phyloP scores from a whole-genome alignment of 768 basidiomycete species.

The Lactifluus subvellereus region DNA sequence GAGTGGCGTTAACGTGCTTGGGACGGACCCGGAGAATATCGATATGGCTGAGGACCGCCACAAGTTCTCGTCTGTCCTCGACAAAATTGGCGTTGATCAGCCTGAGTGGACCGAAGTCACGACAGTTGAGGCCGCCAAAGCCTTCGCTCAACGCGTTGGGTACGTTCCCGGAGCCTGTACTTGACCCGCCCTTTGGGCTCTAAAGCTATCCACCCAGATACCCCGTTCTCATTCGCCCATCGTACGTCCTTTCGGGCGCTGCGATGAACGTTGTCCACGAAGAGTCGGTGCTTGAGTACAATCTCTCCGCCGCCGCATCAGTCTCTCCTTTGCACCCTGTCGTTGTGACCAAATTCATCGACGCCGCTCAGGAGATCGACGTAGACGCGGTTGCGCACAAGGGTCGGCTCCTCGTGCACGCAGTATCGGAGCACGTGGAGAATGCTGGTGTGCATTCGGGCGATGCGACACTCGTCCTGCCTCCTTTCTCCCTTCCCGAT shows the following conservation, averaged over 20 bases:
- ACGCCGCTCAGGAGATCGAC: slow-evolving; percentile 96
- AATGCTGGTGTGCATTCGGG: slow-evolving; percentile 99
- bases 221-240: slow-evolving; percentile 96
- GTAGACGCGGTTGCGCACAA: slow-evolving; percentile 95
- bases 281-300: slow-evolving; percentile 83
- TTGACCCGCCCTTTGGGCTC: slow-evolving; percentile 11
- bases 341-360: slow-evolving; percentile 98
- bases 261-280: slow-evolving; percentile 99
- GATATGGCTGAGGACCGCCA: slow-evolving; percentile 98
- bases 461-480: slow-evolving; percentile 95
- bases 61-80: slow-evolving; percentile 97
- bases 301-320: slow-evolving; percentile 91
- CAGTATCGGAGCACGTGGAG: slow-evolving; percentile 97
- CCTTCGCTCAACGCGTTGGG: slow-evolving; percentile 82
- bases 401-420: slow-evolving; percentile 88
- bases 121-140: slow-evolving; percentile 83
- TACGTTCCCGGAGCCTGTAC: slow-evolving; percentile 32
- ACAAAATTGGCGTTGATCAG: slow-evolving; percentile 92
- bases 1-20: slow-evolving; percentile 86
- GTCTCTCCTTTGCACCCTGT: slow-evolving; percentile 97
- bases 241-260: slow-evolving; percentile 96
- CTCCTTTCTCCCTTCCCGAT: slow-evolving; percentile 76
- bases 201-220: slow-evolving; percentile 46
- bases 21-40: slow-evolving; percentile 92
- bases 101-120: slow-evolving; percentile 94